phyloP scores from a whole-genome alignment of 2,329 filamentous ascomycete genomes.

The Diaporthe helianthi region DNA sequence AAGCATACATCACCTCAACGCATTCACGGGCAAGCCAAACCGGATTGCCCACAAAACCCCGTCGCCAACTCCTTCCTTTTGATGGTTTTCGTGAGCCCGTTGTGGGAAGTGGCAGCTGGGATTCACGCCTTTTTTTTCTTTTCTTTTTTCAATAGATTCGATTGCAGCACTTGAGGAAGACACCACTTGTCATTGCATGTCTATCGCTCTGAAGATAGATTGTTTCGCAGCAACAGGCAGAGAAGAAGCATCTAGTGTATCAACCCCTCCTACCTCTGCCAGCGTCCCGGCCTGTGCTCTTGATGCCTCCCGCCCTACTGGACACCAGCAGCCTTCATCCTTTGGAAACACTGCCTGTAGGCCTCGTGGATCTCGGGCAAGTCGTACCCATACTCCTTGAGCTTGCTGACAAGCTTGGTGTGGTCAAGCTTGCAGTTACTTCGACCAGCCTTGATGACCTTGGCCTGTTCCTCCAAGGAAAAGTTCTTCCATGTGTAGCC shows the following conservation, averaged over 20 bases:
- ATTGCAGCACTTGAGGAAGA: neutral
- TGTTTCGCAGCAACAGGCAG: neutral
- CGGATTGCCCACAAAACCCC: neutral
- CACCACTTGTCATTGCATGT: neutral
- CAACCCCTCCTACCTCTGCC: neutral
- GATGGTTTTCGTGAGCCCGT: neutral
- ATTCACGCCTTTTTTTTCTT: no score
- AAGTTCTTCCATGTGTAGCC: constrained; percentile 71
- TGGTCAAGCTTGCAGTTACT: constrained; percentile 72
- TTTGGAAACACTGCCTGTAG: constrained; percentile 67
- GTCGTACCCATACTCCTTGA: constrained; percentile 64
- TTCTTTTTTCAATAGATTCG: neutral
- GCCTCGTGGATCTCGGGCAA: constrained; percentile 69
- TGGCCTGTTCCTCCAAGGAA: constrained; percentile 68
- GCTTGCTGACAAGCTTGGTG: constrained; percentile 65
- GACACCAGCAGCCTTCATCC: constrained; percentile 65
- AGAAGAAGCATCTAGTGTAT: constrained; percentile 10
- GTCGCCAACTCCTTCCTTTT: neutral
- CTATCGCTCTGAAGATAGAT: neutral
- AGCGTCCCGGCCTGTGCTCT: neutral
- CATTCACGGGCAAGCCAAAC: neutral
- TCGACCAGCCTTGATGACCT: constrained; percentile 71
- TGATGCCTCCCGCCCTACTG: constrained; percentile 45
- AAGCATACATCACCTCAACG: neutral
- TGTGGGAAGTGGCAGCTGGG: neutral